Conservation (phyloP, 768 basidiomycete species). For the Mycena vitilis region DNA sequence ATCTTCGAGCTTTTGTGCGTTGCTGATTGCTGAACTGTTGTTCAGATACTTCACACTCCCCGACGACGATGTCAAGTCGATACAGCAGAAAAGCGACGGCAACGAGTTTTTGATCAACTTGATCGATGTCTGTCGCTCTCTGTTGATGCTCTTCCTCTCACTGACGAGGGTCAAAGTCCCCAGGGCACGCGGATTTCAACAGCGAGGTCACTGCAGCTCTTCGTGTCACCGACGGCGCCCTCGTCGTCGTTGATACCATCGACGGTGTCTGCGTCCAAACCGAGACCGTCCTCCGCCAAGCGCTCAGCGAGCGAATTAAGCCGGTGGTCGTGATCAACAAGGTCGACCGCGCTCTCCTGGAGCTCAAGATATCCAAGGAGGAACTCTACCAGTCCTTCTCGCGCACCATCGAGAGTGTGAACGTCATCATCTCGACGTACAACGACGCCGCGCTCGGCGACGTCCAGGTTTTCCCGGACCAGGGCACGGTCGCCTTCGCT, state of each 20-base stretch:
- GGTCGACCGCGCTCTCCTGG: conserved; percentile 98
- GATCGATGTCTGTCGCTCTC: conserved; percentile 74
- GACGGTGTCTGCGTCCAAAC: conserved; percentile 99
- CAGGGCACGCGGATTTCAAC: conserved; percentile 99
- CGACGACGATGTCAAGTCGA: conserved; percentile 84
- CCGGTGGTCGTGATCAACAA: conserved; percentile 99
- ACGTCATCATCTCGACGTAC: conserved; percentile 98
- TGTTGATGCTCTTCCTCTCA: not conserved
- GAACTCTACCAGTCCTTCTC: conserved; percentile 97
- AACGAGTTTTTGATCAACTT: conserved; percentile 99
- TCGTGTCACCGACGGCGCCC: conserved; percentile 99
- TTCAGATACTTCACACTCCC: conserved; percentile 94
- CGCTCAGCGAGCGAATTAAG: conserved; percentile 98
- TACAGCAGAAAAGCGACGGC: conserved; percentile 94
- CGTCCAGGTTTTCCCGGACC: conserved; percentile 97
- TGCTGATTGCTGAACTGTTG: not conserved
- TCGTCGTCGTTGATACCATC: conserved; percentile 99
- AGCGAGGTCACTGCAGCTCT: conserved; percentile 99
- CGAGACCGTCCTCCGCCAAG: conserved; percentile 98
- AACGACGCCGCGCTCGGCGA: conserved; percentile 94
- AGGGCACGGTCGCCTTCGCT: conserved; percentile 98
- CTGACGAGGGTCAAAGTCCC: conserved; percentile 51
- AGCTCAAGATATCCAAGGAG: conserved; percentile 97
- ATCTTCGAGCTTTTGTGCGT: not conserved
- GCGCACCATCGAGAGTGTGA: conserved; percentile 97